A percentile compares a stretch with the other conserved stretches of the same genome.
These are phyloP conservation scores for Yamadazyma trypodendri DNA, from an alignment of 1,139 yeast genomes.

Conservation along the genomic window DNA sequence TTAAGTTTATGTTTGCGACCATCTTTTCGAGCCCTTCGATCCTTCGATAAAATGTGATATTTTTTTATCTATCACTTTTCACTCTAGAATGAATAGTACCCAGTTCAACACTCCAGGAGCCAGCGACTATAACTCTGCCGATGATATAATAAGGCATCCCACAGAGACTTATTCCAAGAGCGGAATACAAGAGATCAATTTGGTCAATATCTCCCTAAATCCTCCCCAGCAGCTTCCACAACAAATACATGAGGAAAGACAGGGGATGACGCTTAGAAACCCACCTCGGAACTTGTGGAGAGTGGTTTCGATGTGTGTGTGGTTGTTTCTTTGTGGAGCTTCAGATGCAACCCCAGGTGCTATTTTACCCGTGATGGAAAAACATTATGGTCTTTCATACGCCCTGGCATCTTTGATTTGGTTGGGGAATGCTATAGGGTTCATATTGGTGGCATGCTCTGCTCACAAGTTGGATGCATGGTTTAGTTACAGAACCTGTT, in stretches of 20 bases:
- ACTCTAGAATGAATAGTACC: no score
- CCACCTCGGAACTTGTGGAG: slow-evolving; percentile 39
- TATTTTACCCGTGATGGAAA: slow-evolving; percentile 42
- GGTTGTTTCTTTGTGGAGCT: slow-evolving; percentile 38
- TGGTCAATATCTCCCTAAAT: slow-evolving; percentile 5
- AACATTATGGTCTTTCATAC: slow-evolving; percentile 33
- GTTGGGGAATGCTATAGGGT: slow-evolving; percentile 45
- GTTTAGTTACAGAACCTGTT: slow-evolving; percentile 39
- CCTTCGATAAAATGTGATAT: no score
- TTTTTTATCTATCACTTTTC: no score
- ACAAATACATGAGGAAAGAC: not conserved
- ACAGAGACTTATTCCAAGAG: slow-evolving; percentile 1
- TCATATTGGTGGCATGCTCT: slow-evolving; percentile 37
- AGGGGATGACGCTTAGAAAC: slow-evolving; percentile 4
- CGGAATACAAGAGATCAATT: slow-evolving; percentile 4
- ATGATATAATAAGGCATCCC: not conserved
- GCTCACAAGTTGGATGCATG: slow-evolving; percentile 38
- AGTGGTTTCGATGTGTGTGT: slow-evolving; percentile 36
- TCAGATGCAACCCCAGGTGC: slow-evolving; percentile 52
- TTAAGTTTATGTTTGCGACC: no score
- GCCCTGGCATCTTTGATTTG: slow-evolving; percentile 43
- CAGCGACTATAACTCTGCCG: no score
- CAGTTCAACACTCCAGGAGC: no score
- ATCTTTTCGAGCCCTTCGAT: no score
- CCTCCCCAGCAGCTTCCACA: slow-evolving; percentile 1